Evolutionary conservation across 2,329 filamentous ascomycete species (phyloP), one percentile per base, ranked within the genome.

Genomic region (Berkeleyomyces basicola): DNA sequence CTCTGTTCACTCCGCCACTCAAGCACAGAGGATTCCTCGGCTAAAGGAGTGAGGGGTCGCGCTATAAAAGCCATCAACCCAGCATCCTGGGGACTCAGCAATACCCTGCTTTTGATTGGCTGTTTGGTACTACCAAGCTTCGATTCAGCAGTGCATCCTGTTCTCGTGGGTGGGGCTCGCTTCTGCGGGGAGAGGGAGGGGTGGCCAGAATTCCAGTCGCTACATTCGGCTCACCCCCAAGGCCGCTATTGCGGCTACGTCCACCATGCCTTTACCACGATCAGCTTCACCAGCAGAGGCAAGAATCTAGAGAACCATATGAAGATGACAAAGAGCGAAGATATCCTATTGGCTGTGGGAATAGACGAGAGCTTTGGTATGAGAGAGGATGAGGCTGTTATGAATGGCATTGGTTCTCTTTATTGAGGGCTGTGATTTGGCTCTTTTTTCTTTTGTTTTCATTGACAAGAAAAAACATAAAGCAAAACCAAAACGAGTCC

Each of bases 11-110:
- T 44, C 60, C 36, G 40, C 43, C 60, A 55, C 42, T 39, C 33
- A 49, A 61, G 40, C 40, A 49, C 42, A 51, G 51, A 61, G 39
- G 60, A 61, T 61, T 57, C 7, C 16, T 31, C 4, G 59, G 42
- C 23, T 57, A 43, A 44, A 43, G 39, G 39, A 55, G 33, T 39
- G 60, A 46, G 43, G 33, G 36, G 60, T 61, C 39, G 7, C 49
- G 39, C n/a, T 61, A 61, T 61, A n/a, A 36, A 39, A 39, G 23
- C 47, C 23, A 33, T 36, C 14, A 14, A 47, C 58, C 58, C 58
- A 60, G 58, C n/a, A 16, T 23, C 58, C 47, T 46, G 58, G 58
- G 43, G 58, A 46, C 58, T 23, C 44, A 44, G 44, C 23, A 60
- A 49, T 60, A n/a, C 23, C 16, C 23, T n/a, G 31, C 43, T 33